Conservation (phyloP, 495 filamentous ascomycete species). For the Hyphodiscus hymeniophilus region DNA sequence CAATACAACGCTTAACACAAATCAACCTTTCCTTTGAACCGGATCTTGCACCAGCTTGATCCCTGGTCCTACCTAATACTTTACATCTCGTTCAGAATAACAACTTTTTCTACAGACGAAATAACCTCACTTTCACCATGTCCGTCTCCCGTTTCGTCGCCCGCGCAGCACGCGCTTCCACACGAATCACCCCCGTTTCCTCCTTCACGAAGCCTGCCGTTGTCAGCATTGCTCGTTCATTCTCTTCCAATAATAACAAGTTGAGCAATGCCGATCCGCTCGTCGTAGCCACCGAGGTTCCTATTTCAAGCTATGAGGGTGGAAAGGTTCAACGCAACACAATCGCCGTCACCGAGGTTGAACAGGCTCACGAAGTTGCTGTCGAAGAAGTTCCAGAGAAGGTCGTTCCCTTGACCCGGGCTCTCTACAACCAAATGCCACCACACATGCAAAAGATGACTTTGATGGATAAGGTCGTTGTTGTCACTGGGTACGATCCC, state of each 20-base stretch:
- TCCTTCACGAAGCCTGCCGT: background rate
- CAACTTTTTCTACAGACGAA: no score
- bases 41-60: no score
- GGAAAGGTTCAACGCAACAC: conserved; percentile 6
- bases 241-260: conserved; percentile 2
- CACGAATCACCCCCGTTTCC: background rate
- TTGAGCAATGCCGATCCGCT: conserved; percentile 7
- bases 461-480: conserved; percentile 57
- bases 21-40: no score
- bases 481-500: conserved; percentile 58
- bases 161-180: background rate
- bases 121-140: conserved; percentile 1
- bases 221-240: conserved; percentile 9
- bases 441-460: conserved; percentile 56
- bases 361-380: no score
- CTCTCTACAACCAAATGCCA: conserved; percentile 40
- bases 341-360: background rate
- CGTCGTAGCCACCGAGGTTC: conserved; percentile 18
- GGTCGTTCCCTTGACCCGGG: conserved; percentile 34
- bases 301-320: conserved; percentile 10
- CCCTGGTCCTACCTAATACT: no score
- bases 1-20: no score
- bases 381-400: background rate
- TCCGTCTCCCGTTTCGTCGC: conserved; percentile 3
- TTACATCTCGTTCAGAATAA: no score